A percentile compares a stretch with the other conserved stretches of the same genome.
Evolutionary conservation across 1,284 basidiomycete genomes (phyloP).

Genomic region (Mycosarcoma maydis): DNA sequence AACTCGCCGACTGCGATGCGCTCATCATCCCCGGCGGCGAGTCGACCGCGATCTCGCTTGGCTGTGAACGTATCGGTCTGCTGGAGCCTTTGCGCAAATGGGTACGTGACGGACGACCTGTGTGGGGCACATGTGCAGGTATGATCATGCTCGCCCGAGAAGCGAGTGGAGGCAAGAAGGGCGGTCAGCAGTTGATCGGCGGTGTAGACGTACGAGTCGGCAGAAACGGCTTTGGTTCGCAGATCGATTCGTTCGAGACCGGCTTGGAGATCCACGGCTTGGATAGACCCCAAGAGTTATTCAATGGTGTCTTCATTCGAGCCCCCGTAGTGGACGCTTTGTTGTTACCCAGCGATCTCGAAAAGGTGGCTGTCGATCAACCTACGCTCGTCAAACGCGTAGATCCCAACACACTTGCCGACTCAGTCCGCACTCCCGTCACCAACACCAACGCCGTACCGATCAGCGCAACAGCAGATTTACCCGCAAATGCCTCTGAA

Average conservation of each 20-base stretch:
- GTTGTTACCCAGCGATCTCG: slow-evolving; percentile 36
- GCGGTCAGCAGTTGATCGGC: slow-evolving; percentile 85
- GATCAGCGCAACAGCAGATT: slow-evolving; percentile 11
- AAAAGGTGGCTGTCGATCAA: slow-evolving; percentile 39
- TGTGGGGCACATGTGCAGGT: slow-evolving; percentile 97
- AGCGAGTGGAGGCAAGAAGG: slow-evolving; percentile 78
- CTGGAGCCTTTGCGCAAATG: slow-evolving; percentile 81
- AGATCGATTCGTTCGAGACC: slow-evolving; percentile 87
- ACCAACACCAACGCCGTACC: slow-evolving; percentile 17
- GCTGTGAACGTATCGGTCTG: slow-evolving; percentile 81
- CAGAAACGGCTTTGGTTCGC: slow-evolving; percentile 78
- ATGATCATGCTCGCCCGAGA: slow-evolving; percentile 80
- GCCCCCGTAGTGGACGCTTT: slow-evolving; percentile 76
- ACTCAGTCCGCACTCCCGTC: slow-evolving; percentile 11
- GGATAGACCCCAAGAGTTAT: slow-evolving; percentile 72
- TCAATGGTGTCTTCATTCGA: slow-evolving; percentile 91
- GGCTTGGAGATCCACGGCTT: slow-evolving; percentile 77
- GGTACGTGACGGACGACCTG: slow-evolving; percentile 73
- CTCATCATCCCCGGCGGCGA: slow-evolving; percentile 90
- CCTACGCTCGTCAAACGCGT: slow-evolving; percentile 38
- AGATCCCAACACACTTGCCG: slow-evolving; percentile 9
- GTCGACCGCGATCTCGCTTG: slow-evolving; percentile 90
- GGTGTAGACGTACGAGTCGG: slow-evolving; percentile 83
- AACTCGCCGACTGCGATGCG: slow-evolving; percentile 81
- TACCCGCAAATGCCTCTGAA: slow-evolving; percentile 10